These are phyloP conservation scores for Ustilago trichophora DNA, from an alignment of 1,284 basidiomycete species.

Conservation along the genomic window DNA sequence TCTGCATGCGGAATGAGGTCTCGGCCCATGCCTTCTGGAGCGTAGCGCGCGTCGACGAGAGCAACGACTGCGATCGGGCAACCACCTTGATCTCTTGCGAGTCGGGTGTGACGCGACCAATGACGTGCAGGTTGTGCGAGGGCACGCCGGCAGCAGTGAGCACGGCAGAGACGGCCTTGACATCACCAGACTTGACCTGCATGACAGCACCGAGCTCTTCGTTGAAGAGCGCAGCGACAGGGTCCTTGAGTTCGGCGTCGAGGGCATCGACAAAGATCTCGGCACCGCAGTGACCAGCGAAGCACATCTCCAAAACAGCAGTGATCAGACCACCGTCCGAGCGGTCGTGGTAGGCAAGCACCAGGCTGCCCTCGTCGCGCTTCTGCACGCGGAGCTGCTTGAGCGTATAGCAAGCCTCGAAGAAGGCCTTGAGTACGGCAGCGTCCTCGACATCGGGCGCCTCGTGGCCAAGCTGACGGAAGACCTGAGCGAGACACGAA, in stretches of 20 bases:
- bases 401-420: conserved; percentile 77
- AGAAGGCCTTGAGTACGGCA: conserved; percentile 80
- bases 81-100: conserved; percentile 73
- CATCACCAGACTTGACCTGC: conserved; percentile 78
- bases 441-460: conserved; percentile 89
- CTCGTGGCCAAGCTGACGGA: conserved; percentile 87
- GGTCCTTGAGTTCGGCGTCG: conserved; percentile 68
- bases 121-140: conserved; percentile 75
- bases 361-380: conserved; percentile 72
- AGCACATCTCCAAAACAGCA: conserved; percentile 93
- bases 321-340: conserved; percentile 96
- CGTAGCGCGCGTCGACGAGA: conserved; percentile 70
- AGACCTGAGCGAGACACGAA: conserved; percentile 94
- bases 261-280: conserved; percentile 74
- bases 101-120: conserved; percentile 72
- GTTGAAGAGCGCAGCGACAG: conserved; percentile 80
- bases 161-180: conserved; percentile 73
- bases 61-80: conserved; percentile 34
- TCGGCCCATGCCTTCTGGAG: conserved; percentile 91
- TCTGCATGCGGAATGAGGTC: conserved; percentile 91
- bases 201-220: conserved; percentile 95
- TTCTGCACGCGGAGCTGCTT: conserved; percentile 69
- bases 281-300: conserved; percentile 86
- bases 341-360: conserved; percentile 96
- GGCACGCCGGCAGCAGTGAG: conserved; percentile 81